Conservation (phyloP, 495 filamentous ascomycete genomes). For the Neurospora hispaniola region DNA sequence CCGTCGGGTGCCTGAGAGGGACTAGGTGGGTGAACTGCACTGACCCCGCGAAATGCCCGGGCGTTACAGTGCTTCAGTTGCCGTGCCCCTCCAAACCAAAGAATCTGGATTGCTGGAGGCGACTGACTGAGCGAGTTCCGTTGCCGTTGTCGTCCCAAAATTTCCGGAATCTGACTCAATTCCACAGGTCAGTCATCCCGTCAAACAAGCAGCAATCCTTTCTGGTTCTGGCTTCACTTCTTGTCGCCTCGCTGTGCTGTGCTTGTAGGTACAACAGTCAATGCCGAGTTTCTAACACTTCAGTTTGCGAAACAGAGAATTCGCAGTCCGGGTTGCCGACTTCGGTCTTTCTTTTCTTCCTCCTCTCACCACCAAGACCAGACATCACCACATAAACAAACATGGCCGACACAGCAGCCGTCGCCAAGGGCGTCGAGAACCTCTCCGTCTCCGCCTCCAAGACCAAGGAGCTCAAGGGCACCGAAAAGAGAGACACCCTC, state of each 20-base stretch:
- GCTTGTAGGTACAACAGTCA: neutral
- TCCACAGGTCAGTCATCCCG: neutral
- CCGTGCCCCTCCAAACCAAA: neutral
- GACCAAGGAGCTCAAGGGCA: conserved; percentile 47
- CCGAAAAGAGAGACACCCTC: conserved; percentile 85
- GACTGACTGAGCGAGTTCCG: neutral
- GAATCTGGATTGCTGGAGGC: neutral
- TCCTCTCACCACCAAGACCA: neutral
- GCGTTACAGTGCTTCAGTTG: neutral
- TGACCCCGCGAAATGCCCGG: neutral
- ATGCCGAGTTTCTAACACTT: neutral
- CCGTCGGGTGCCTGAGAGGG: neutral
- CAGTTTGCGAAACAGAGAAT: neutral
- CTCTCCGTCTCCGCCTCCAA: conserved; percentile 33
- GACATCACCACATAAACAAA: neutral
- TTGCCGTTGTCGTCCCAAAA: neutral
- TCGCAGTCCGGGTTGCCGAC: neutral
- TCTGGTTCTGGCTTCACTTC: neutral
- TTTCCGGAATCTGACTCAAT: conserved; percentile 1
- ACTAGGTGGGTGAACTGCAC: neutral
- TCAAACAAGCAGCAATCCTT: neutral
- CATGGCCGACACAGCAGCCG: conserved; percentile 27
- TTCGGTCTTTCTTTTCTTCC: neutral
- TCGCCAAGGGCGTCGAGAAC: conserved; percentile 26
- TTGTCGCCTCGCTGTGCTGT: neutral